Percentiles rank a stretch among this genome's conserved stretches.
phyloP scores from a whole-genome alignment of 805 yeast genomes.

The Cyberlindnera bimundalis region DNA sequence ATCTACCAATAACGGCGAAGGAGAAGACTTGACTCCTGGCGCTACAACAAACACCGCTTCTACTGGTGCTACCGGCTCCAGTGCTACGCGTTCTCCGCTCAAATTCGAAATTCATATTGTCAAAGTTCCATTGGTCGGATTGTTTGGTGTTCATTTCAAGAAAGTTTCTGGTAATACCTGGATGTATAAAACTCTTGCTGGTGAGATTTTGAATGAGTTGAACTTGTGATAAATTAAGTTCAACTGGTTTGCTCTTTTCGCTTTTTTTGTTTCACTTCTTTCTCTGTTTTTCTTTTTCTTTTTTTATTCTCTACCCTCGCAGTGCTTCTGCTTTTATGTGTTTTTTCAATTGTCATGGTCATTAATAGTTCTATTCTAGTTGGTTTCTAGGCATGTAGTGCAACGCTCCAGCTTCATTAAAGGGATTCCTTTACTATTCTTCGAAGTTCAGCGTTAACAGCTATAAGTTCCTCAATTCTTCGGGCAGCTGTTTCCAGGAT shows the following conservation, averaged over 20 bases:
- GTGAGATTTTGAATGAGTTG: conserved; percentile 56
- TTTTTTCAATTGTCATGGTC: conserved; percentile 1
- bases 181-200: conserved; percentile 89
- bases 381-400: too few species aligned
- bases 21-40: conserved; percentile 1
- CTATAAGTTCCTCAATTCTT: conserved; percentile 19
- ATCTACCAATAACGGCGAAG: conserved; percentile 3
- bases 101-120: conserved; percentile 90
- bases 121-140: conserved; percentile 83
- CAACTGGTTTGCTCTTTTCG: too few species aligned
- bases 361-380: too few species aligned
- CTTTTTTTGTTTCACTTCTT: too few species aligned
- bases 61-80: conserved; percentile 19
- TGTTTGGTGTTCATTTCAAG: conserved; percentile 93
- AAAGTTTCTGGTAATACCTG: conserved; percentile 91
- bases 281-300: too few species aligned
- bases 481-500: conserved; percentile 23
- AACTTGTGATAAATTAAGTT: conserved; percentile 21
- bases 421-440: conserved; percentile 5
- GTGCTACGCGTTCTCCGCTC: conserved; percentile 51
- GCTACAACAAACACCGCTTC: background rate
- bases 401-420: too few species aligned
- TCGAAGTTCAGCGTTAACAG: conserved; percentile 19
- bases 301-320: too few species aligned
- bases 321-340: background rate